A percentile compares a stretch with the other conserved stretches of the same genome.
Evolutionary conservation across 1,284 basidiomycete genomes (phyloP).

Genomic region (Malassezia dermatis): DNA sequence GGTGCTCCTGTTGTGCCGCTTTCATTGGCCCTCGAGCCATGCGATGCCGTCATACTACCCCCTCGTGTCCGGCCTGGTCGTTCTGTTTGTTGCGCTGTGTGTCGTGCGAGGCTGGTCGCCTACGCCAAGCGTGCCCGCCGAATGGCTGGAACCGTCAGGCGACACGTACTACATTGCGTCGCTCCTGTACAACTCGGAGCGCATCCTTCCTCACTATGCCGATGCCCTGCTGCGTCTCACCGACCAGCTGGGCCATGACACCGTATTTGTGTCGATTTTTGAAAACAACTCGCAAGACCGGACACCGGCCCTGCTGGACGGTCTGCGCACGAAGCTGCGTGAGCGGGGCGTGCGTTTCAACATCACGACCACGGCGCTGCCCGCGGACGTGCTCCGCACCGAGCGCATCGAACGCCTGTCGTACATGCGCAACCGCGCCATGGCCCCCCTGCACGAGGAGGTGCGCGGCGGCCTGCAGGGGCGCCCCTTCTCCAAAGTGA

Average conservation of each 20-base stretch:
- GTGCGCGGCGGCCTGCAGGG: slow-evolving; percentile 3
- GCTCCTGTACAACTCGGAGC: slow-evolving; percentile 33
- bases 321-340: slow-evolving; percentile 48
- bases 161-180: slow-evolving; percentile 30
- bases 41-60: not conserved
- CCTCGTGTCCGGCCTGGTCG: not conserved
- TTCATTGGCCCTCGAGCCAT: not conserved
- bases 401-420: slow-evolving; percentile 27
- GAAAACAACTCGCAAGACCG: slow-evolving; percentile 54
- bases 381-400: slow-evolving; percentile 14
- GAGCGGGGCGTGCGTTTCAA: not conserved
- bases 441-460: slow-evolving; percentile 25
- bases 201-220: slow-evolving; percentile 26
- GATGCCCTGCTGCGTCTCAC: slow-evolving; percentile 21
- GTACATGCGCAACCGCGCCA: slow-evolving; percentile 29
- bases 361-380: not conserved
- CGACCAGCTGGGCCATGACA: slow-evolving; percentile 51
- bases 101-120: slow-evolving; percentile 7
- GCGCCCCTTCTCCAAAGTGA: slow-evolving; percentile 21
- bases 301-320: slow-evolving; percentile 50
- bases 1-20: not conserved
- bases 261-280: slow-evolving; percentile 56
- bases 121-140: not conserved
- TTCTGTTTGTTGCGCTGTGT: not conserved
- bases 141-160: not conserved